Base-by-base conservation (phyloP, 2,329 filamentous ascomycete species). In the Arthrobotrys megalospora region DNA sequence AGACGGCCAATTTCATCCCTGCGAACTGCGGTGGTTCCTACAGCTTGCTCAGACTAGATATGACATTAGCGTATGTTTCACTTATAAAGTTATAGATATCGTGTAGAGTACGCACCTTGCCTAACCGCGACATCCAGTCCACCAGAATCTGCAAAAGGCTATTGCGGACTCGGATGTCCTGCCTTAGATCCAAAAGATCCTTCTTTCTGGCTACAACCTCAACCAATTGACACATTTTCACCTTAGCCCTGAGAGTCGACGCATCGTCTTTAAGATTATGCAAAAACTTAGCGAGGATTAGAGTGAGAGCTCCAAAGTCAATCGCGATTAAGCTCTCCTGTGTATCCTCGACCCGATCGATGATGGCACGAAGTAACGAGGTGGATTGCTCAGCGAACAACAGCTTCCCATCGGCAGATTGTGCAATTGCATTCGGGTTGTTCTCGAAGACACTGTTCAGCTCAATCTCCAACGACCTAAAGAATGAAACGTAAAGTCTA, bases 81-180 rank as follows among this genome's bases (percentile, higher is more conserved):
- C 19, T 55, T 38, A 19, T 16, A 28, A 19, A 10, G 32, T 14
- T 19, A 14, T 28, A 19, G 28, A 10, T 6, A n/a, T 24, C 2
- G 10, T 53, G 6, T 3, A 16, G 14, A 12, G 14, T 28, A 72
- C 75, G 21, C 71, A 81, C 81, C 76, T 82, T 82, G 47, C 72
- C 67, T 16, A 89, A 89, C 10, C 90, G 86, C 28, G 89, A 88
- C 80, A 92, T 91, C 90, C 90, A 92, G 76, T 89, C 87, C 79
- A 91, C 91, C 41, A 91, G 89, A 73, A 90, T 89, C 82, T 91
- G 90, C 10, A 92, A 85, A 12, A 92, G 85, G 81, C 91, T 90
- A 80, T 92, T 92, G 66, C 90, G 86, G 81, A 91, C 90, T 32
- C 90, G 88, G 45, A 92, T 89, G 82, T 92, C 90, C 80, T 92